phyloP scores from a whole-genome alignment of 2,329 filamentous ascomycete genomes.

The Claviceps pusilla region DNA sequence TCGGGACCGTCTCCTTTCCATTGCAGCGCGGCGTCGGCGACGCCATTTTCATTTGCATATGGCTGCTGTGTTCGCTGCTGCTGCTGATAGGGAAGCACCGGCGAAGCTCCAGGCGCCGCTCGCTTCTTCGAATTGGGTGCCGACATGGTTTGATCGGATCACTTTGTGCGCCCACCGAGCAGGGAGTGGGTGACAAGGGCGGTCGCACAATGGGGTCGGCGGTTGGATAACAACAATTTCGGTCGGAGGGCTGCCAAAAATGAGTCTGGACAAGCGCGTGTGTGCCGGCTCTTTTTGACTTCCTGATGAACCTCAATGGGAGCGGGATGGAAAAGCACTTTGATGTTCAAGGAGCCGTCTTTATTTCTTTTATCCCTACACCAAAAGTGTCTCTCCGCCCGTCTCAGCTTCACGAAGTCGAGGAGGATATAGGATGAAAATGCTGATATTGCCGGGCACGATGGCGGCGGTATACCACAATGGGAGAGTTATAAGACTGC shows the following conservation, averaged over 20 bases:
- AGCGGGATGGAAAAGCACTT: not conserved
- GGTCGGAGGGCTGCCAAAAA: not conserved
- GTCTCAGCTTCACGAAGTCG: not conserved
- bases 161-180: not conserved
- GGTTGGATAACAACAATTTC: not conserved
- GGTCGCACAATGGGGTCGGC: not conserved
- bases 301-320: not conserved
- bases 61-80: slow-evolving; percentile 35
- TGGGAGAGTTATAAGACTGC: not conserved
- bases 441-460: not conserved
- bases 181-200: not conserved
- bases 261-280: not conserved
- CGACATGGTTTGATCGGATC: slow-evolving; percentile 24
- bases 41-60: slow-evolving; percentile 29
- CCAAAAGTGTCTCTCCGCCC: too few species aligned
- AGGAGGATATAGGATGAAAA: not conserved
- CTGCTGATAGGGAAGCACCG: slow-evolving; percentile 40
- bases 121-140: slow-evolving; percentile 49
- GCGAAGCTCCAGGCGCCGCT: slow-evolving; percentile 55
- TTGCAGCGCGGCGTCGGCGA: slow-evolving; percentile 31
- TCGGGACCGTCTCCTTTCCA: slow-evolving; percentile 29
- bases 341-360: not conserved
- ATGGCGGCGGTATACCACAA: not conserved
- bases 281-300: not conserved
- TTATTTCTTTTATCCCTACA: not conserved